Conservation (phyloP, 2,329 filamentous ascomycete genomes). For the Aspergillus pseudoglaucus region DNA sequence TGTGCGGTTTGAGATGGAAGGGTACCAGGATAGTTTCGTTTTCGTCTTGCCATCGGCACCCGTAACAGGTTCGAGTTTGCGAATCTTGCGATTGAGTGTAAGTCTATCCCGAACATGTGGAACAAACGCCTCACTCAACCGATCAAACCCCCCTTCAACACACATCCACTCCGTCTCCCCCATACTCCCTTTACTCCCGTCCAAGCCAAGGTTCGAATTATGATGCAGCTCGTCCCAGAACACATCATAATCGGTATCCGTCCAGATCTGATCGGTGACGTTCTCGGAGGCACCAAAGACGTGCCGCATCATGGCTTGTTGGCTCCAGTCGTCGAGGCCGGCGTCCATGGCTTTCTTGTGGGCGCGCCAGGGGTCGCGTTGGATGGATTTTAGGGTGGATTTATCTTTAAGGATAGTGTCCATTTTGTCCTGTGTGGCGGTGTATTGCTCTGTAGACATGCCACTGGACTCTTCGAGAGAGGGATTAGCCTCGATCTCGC, state of each 20-base stretch:
- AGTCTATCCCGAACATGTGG: conserved; percentile 24
- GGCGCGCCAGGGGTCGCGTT: conserved; percentile 16
- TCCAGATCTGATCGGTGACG: conserved; percentile 32
- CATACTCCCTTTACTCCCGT: conserved; percentile 18
- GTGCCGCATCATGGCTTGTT: conserved; percentile 24
- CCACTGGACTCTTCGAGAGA: conserved; percentile 10
- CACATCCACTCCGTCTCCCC: conserved; percentile 22
- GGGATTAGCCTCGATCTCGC: conserved; percentile 13
- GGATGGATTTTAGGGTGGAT: conserved; percentile 14
- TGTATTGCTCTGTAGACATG: conserved; percentile 8
- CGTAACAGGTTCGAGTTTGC: conserved; percentile 14
- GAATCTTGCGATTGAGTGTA: conserved; percentile 17
- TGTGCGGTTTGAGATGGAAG: conserved; percentile 15
- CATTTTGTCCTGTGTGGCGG: conserved; percentile 9
- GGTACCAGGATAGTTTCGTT: conserved; percentile 19
- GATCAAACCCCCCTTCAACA: conserved; percentile 30
- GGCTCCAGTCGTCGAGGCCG: conserved; percentile 20
- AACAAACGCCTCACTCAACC: conserved; percentile 30
- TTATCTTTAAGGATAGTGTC: conserved; percentile 12
- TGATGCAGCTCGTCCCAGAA: conserved; percentile 31
- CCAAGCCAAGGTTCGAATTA: conserved; percentile 27
- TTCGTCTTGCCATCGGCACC: conserved; percentile 5
- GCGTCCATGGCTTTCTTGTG: conserved; percentile 18
- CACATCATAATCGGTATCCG: conserved; percentile 25
- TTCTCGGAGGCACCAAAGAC: conserved; percentile 31